Evolutionary conservation across 1,139 yeast species (phyloP).

Genomic region (Suhomyces atakaporum): DNA sequence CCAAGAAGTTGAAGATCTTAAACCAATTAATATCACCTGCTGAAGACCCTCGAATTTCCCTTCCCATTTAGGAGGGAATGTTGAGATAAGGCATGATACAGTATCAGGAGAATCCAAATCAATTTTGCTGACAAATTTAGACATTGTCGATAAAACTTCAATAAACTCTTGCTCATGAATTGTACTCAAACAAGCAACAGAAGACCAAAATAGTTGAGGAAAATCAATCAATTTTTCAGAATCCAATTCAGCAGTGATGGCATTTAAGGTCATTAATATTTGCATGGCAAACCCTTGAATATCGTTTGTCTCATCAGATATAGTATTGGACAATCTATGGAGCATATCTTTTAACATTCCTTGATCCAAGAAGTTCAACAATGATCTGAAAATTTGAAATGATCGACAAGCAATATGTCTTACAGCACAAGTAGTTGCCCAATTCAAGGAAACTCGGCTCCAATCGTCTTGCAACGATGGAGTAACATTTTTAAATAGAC

Average conservation of each 20-base stretch:
- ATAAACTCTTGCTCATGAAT: slow-evolving; percentile 91
- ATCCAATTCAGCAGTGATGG: slow-evolving; percentile 82
- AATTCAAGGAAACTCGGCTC: slow-evolving; percentile 79
- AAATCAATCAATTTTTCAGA: slow-evolving; percentile 78
- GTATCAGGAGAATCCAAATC: slow-evolving; percentile 86
- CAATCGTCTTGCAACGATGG: slow-evolving; percentile 73
- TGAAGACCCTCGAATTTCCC: slow-evolving; percentile 91
- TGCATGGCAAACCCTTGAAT: slow-evolving; percentile 98
- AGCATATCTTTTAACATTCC: slow-evolving; percentile 92
- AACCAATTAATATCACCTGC: slow-evolving; percentile 73
- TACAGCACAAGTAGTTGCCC: slow-evolving; percentile 99
- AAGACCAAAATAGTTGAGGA: slow-evolving; percentile 95
- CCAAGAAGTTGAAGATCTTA: slow-evolving; percentile 78
- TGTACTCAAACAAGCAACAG: slow-evolving; percentile 88
- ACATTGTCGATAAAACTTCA: slow-evolving; percentile 78
- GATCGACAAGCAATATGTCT: slow-evolving; percentile 96
- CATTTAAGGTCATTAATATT: slow-evolving; percentile 91
- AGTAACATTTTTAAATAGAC: slow-evolving; percentile 50
- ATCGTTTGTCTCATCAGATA: slow-evolving; percentile 83
- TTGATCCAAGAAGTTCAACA: slow-evolving; percentile 77
- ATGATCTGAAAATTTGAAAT: slow-evolving; percentile 85
- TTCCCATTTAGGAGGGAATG: slow-evolving; percentile 96
- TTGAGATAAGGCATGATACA: slow-evolving; percentile 75
- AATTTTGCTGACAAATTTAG: slow-evolving; percentile 82
- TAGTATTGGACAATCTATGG: slow-evolving; percentile 88